Percentiles rank a stretch among this genome's conserved stretches.
phyloP scores from a whole-genome alignment of 208 protist species.

The Leishmania turanica region DNA sequence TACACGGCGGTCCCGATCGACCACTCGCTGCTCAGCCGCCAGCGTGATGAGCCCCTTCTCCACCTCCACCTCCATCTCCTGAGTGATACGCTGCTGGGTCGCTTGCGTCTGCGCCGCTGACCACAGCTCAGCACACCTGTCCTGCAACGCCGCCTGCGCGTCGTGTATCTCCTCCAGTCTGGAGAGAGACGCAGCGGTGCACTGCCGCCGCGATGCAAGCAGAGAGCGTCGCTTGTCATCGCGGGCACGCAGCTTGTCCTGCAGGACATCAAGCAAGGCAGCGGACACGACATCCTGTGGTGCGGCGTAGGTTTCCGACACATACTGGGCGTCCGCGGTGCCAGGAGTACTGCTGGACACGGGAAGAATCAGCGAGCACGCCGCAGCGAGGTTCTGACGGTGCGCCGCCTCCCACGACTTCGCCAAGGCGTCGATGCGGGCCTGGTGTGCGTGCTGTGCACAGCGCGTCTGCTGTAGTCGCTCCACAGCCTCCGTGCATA shows the following conservation, averaged over 20 bases:
- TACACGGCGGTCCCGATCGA: slow-evolving; percentile 19
- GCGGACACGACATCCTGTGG: slow-evolving; percentile 39
- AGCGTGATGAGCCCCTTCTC: slow-evolving; percentile 14
- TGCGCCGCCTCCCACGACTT: slow-evolving; percentile 63
- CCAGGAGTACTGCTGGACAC: slow-evolving; percentile 14
- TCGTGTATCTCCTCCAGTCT: slow-evolving; percentile 28
- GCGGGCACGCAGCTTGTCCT: slow-evolving; percentile 30
- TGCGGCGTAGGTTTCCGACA: slow-evolving; percentile 36
- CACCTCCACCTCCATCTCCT: slow-evolving; percentile 16
- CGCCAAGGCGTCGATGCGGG: slow-evolving; percentile 49
- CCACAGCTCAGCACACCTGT: slow-evolving; percentile 20
- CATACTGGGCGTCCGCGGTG: slow-evolving; percentile 11
- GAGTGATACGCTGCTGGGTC: slow-evolving; percentile 14
- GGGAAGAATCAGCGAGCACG: slow-evolving; percentile 32
- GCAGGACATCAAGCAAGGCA: slow-evolving; percentile 38
- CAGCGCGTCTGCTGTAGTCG: slow-evolving; percentile 43
- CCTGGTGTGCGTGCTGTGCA: slow-evolving; percentile 46
- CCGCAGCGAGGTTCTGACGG: slow-evolving; percentile 51
- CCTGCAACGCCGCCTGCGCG: slow-evolving; percentile 13
- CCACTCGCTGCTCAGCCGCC: slow-evolving; percentile 12
- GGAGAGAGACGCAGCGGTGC: slow-evolving; percentile 29
- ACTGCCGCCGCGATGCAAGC: slow-evolving; percentile 28
- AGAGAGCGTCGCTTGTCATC: slow-evolving; percentile 18
- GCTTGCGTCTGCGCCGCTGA: slow-evolving; percentile 11
- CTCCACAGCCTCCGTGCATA: slow-evolving; percentile 42